Conservation (phyloP, 2,329 filamentous ascomycete species). For the Parascedosporium putredinis region DNA sequence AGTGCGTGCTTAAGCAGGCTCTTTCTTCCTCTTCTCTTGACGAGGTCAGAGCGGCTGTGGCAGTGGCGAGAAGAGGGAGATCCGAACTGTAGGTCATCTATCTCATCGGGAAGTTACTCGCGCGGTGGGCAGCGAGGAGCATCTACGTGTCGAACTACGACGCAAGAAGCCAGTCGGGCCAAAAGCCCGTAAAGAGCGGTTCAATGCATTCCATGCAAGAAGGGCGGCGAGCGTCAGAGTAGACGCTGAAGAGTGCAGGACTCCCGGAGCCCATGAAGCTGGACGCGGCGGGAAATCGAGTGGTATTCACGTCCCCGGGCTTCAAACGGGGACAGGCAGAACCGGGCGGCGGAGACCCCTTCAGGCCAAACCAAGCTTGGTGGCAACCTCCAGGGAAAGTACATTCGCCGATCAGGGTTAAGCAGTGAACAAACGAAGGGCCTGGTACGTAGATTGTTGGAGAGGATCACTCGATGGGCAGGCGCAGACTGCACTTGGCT, state of each 20-base stretch:
- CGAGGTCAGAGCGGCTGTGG: neutral
- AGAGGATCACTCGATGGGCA: too few species aligned
- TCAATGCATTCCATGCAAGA: neutral
- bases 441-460: too few species aligned
- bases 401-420: neutral
- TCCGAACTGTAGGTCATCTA: too few species aligned
- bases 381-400: neutral
- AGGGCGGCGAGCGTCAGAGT: neutral
- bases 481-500: too few species aligned
- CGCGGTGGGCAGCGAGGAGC: too few species aligned
- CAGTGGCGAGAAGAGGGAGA: neutral
- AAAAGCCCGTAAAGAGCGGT: neutral
- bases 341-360: neutral
- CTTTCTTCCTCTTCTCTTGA: too few species aligned
- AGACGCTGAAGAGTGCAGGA: neutral
- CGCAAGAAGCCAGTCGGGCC: neutral
- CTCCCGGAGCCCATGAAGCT: neutral
- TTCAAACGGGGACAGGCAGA: slow-evolving; percentile 6
- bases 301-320: slow-evolving; percentile 5
- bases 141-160: neutral
- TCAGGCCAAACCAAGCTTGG: neutral
- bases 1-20: too few species aligned
- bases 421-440: neutral
- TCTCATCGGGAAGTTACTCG: neutral
- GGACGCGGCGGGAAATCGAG: neutral